Base-by-base conservation (phyloP, 2,329 filamentous ascomycete genomes). In the Fusarium staphyleae region DNA sequence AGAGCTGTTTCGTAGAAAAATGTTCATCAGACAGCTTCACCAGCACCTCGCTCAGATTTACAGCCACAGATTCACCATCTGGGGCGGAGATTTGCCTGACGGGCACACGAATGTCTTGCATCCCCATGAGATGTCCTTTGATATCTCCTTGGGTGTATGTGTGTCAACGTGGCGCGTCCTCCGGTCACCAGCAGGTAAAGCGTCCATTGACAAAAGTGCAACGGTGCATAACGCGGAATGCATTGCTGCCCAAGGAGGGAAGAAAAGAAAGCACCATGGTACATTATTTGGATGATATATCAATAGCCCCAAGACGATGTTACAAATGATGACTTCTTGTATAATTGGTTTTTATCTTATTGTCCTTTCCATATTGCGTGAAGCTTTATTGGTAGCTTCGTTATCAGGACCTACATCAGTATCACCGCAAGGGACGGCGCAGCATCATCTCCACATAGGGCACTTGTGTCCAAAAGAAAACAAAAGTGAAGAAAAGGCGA, bases 221-320 rank as follows among this genome's bases (percentile, higher is more conserved):
- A 13, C 19, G 7, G 29, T 24, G 19, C 44, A 33, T 50, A 30
- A 19, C n/a, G 29, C 36, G n/a, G 33, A 18, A 44, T 56, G 49
- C 57, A 48, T 64, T 64, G 53, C 53, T 62, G 53, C 57, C 60
- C 60, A 59, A 59, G 18, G 28, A 8, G 56, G 18, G 28, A 8
- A 30, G 11, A 18, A 16, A 40, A 45, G 14, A 34, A 44, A 41
- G 10, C 18, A 16, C 33, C 41, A 24, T 44, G 22, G 14, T 12
- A n/a, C 48, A 28, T n/a, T n/a, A 5, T 55, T 30, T 22, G 13
- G 12, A 29, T 39, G 16, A 45, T 55, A 52, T 59, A 51, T 62
- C 26, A 45, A 29, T 46, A 46, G 43, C 18, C 24, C 35, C 32
- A 30, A 32, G 35, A 55, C 37, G 19, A 30, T 16, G 15, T 51